Base-by-base conservation (phyloP, 2,329 filamentous ascomycete genomes). In the Dryadomyces sulphureus region DNA sequence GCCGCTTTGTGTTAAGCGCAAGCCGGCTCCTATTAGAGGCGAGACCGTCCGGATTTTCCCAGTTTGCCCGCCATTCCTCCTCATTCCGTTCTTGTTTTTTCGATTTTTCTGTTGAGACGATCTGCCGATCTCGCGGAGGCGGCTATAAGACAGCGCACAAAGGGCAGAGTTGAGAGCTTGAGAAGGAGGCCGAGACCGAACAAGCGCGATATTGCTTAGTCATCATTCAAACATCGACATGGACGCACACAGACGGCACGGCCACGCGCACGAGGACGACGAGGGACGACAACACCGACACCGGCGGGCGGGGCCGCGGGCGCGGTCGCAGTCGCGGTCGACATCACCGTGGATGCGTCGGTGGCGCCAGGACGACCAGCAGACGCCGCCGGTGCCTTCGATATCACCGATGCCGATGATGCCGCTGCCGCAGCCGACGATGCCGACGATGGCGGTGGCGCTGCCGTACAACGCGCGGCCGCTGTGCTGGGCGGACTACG, bases 401-500 rank as follows among this genome's bases (percentile, higher is more conserved):
- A 11, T 19, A 16, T n/a, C 34, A 5, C 7, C 34, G n/a, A 12
- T 19, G 7, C 34, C 58, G 54, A 49, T 56, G 56, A 27, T 59
- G 51, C 68, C 93, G 9, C 88, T 87, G 0, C 45, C 59, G 63
- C 47, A 61, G 57, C 44, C 39, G 14, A 21, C 32, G 5, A 11
- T 19, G 17, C 34, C 34, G 5, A 7, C 34, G n/a, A 12, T 19
- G 7, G 25, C 58, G 54, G 49, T 56, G 56, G 27, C 58, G 51
- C 68, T 93, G 9, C 88, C 88, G 0, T 81, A 77, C 55, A 67
- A 72, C 44, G 79, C 84, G 4, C 71, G 73, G 12, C 67, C 68
- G 38, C 69, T 95, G 5, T 74, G 72, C 7, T 89, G 83, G 57
- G 69, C 72, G 45, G 84, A 93, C 53, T 68, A 82, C n/a, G 61